Conservation (phyloP, 2,329 filamentous ascomycete species). For the Epichloe gansuensis region DNA sequence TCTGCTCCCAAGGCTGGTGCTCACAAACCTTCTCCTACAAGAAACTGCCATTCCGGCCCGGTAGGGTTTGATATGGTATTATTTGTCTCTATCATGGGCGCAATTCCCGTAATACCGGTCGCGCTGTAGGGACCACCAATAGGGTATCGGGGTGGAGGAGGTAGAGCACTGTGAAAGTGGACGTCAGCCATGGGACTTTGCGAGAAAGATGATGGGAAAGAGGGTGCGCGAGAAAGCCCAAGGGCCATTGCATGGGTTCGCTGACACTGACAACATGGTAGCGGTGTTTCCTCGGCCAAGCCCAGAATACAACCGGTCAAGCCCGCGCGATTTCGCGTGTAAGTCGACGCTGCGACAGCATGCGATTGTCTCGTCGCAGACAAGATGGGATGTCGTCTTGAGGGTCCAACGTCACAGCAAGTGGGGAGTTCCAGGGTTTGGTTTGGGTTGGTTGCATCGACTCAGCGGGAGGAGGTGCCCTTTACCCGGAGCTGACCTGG, state of each 20-base stretch:
- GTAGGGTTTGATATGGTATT: constrained; percentile 73
- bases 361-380: neutral
- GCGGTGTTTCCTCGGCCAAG: neutral
- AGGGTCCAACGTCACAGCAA: neutral
- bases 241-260: neutral
- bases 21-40: constrained; percentile 73
- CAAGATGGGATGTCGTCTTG: neutral
- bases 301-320: neutral
- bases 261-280: constrained; percentile 16
- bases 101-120: constrained; percentile 53
- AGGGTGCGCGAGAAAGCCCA: neutral
- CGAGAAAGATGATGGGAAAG: neutral
- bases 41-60: constrained; percentile 75
- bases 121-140: constrained; percentile 59
- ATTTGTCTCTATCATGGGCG: constrained; percentile 83
- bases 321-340: neutral
- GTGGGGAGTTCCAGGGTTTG: neutral
- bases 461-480: neutral
- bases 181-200: neutral
- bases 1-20: neutral
- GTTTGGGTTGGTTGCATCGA: neutral
- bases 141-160: constrained; percentile 77
- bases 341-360: neutral
- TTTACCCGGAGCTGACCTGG: constrained; percentile 2
- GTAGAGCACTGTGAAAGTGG: constrained; percentile 54